A percentile compares a stretch with the other conserved stretches of the same genome.
Evolutionary conservation across 208 protist species (phyloP).

Genomic region (Tritrichomonas musculus): DNA sequence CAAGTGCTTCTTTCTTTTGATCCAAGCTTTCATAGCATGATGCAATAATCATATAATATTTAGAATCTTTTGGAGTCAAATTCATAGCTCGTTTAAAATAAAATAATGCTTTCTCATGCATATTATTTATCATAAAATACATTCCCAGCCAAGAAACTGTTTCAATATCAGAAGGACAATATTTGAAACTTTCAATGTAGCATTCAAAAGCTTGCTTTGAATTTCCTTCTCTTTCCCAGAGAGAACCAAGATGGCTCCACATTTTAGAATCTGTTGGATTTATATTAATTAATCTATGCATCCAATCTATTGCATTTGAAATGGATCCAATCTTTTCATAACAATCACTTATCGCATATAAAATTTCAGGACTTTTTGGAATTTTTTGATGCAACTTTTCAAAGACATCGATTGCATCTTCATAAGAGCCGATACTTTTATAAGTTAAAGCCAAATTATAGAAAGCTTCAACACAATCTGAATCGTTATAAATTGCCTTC

Average conservation of each 20-base stretch:
- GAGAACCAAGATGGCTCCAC: conserved; percentile 71
- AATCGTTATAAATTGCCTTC: conserved; percentile 78
- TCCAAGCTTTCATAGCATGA: background rate
- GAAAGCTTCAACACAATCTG: conserved; percentile 87
- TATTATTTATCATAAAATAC: conserved; percentile 72
- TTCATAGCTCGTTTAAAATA: conserved; percentile 86
- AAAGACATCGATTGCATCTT: conserved; percentile 69
- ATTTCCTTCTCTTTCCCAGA: conserved; percentile 69
- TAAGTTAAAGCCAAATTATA: conserved; percentile 85
- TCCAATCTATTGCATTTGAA: conserved; percentile 51
- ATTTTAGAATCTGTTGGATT: conserved; percentile 81
- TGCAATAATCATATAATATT: conserved; percentile 77
- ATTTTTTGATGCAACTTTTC: conserved; percentile 74
- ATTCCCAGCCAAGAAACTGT: conserved; percentile 85
- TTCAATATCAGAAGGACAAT: conserved; percentile 79
- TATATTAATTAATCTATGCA: conserved; percentile 48
- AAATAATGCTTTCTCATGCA: conserved; percentile 86
- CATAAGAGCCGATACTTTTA: conserved; percentile 57
- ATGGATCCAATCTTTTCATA: conserved; percentile 20
- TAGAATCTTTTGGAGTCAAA: conserved; percentile 82
- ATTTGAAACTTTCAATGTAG: conserved; percentile 38
- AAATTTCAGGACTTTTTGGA: conserved; percentile 78
- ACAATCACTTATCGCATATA: conserved; percentile 70
- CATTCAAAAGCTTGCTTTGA: conserved; percentile 43
- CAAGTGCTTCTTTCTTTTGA: background rate